Base-by-base conservation (phyloP, 352 stramenopile genomes). In the Globisporangium emineosum region DNA sequence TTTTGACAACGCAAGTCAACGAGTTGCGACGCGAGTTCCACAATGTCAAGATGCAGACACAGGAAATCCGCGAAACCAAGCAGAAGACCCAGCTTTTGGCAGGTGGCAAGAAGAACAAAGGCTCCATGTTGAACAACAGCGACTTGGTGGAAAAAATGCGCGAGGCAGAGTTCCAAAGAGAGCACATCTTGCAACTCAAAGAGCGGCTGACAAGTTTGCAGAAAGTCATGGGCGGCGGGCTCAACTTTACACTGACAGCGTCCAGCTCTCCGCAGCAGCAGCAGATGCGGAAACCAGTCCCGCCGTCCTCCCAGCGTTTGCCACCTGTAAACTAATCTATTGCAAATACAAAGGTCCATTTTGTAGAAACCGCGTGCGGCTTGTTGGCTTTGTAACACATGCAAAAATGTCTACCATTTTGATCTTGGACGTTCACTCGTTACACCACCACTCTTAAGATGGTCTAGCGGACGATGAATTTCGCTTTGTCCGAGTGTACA, bases 1-100 rank as follows among this genome's bases (percentile, higher is more conserved):
- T 92, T 50, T 70, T 96, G 3, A 96, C 85, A 3, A 89, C 69
- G 0, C 83, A 96, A 62, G 87, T 94, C 27, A 94, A 96, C 49
- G 85, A 96, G 43, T 57, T 95, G 29, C 81, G 87, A 5, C 79
- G 85, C 7, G 85, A 95, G 67, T 94, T 93, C 62, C 79, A 93
- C 64, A 87, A 76, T 15, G 78, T 88, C 53, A 83, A 87, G 60
- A 89, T 92, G 79, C 76, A 87, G 47, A 84, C 79, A 0, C 80
- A 88, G 32, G 84, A 91, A 50, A 50, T 88, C 2, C 78, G 81
- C 9, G 77, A 83, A 19, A 64, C 63, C 21, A 88, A 84, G 57
- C 71, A 77, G 35, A 76, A 77, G 52, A 54, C 30, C 13, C 47
- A 64, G n/a, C 23, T 60, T 6, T 3, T 51, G 9, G 21, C 12